Evolutionary conservation across 1,284 basidiomycete genomes (phyloP).

Genomic region (Sutorius eximius): DNA sequence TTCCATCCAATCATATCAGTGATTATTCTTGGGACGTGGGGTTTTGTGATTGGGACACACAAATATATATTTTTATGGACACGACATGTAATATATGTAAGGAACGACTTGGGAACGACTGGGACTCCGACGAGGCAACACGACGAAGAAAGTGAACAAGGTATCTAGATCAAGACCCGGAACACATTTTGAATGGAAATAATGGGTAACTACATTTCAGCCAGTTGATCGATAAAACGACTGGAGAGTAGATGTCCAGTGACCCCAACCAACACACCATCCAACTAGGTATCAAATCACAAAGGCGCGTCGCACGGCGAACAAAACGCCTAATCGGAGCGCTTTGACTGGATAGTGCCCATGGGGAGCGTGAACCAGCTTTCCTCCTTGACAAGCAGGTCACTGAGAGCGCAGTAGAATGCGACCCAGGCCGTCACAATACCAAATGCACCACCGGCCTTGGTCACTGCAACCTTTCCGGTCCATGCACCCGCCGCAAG

Average conservation of each 20-base stretch:
- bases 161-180: conserved; percentile 1
- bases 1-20: not conserved
- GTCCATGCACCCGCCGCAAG: conserved; percentile 51
- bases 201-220: not conserved
- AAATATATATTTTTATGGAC: no score
- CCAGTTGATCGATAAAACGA: conserved; percentile 8
- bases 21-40: not conserved
- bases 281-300: conserved; percentile 1
- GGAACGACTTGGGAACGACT: not conserved
- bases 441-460: conserved; percentile 75
- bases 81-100: no score
- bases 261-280: not conserved
- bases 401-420: conserved; percentile 66
- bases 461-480: conserved; percentile 17
- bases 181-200: conserved; percentile 4
- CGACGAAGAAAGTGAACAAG: conserved; percentile 3
- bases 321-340: conserved; percentile 2
- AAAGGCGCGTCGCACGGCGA: conserved; percentile 1
- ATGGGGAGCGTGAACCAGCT: conserved; percentile 53
- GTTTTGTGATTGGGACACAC: not conserved
- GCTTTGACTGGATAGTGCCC: conserved; percentile 36
- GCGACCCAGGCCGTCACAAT: conserved; percentile 66
- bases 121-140: not conserved
- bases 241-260: conserved; percentile 7
- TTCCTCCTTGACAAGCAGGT: conserved; percentile 56